Base-by-base conservation (phyloP, 768 basidiomycete species). In the Vararia minispora region DNA sequence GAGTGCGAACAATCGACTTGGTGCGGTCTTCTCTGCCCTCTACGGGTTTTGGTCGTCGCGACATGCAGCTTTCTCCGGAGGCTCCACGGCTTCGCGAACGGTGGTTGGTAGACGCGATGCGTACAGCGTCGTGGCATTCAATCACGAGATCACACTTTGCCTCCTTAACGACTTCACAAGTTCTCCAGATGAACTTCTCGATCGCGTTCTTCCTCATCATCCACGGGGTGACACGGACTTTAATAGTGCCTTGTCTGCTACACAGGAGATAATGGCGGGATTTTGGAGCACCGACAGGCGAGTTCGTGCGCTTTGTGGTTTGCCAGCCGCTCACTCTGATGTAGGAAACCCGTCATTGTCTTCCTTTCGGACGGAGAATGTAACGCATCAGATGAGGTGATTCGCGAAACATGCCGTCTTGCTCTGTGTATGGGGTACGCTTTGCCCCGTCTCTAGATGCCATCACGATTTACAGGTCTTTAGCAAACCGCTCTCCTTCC, bases 291-390 rank as follows among this genome's bases (percentile, higher is more conserved):
- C 64, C 0, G 69, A 75, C 40, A 58, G 69, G 74, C 68, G 37
- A 22, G 44, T 20, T 16, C n/a, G 6, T 23, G 33, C 5, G 21
- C 14, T n/a, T 28, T 13, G 9, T 17, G 31, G 0, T 22, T 20
- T 16, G 4, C 11, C 1, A 41, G 56, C 21, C 39, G 46, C 16
- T 42, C 11, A 40, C 28, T 16, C 40, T n/a, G n/a, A n/a, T n/a
- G n/a, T n/a, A 71, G 72, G 32, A 53, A 61, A 2, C 72, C 74
- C 0, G 62, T 74, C 5, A 54, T 76, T 12, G 64, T 76, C 35
- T 77, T 76, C 53, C 58, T 75, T 6, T 76, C 74, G 2, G 75
- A 74, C 40, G 74, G 74, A 1, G 63, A 72, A 54, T 68, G 68
- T 32, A 4, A 9, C 3, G 54, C 69, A 14, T 32, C 28, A 0